phyloP scores from a whole-genome alignment of 805 yeast genomes.

The Starmerella etchellsii region DNA sequence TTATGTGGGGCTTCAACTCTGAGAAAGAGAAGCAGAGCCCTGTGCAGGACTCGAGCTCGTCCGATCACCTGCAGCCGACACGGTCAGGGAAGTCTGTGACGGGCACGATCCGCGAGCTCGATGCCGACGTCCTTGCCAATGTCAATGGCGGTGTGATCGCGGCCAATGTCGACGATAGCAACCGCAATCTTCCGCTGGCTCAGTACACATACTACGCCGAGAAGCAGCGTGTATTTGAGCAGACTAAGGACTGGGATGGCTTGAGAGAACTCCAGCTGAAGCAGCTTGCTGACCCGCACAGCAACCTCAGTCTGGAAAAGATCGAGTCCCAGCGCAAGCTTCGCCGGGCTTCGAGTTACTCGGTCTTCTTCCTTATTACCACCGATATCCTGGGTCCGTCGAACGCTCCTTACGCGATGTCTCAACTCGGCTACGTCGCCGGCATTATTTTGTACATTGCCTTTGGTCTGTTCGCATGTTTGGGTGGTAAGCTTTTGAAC shows the following conservation, averaged over 20 bases:
- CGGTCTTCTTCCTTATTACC: constrained; percentile 36
- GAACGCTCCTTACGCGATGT: constrained; percentile 35
- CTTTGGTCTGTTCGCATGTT: constrained; percentile 33
- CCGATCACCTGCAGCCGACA: too few relatives aligned
- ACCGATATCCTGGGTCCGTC: constrained; percentile 39
- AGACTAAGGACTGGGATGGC: constrained; percentile 16
- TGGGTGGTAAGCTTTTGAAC: constrained; percentile 33
- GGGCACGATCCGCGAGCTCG: constrained; percentile 9
- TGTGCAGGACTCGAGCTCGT: neutral
- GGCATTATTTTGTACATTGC: constrained; percentile 33
- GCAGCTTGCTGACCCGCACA: constrained; percentile 17
- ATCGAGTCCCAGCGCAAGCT: constrained; percentile 18
- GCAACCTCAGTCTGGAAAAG: constrained; percentile 16
- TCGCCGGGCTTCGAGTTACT: constrained; percentile 13
- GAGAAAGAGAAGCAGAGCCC: neutral
- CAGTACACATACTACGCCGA: constrained; percentile 17
- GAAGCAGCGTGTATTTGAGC: constrained; percentile 19
- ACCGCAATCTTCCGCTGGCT: constrained; percentile 15
- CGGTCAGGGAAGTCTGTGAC: neutral
- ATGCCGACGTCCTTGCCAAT: constrained; percentile 8
- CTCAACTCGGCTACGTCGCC: constrained; percentile 36
- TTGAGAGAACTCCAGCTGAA: constrained; percentile 9
- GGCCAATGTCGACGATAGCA: constrained; percentile 14
- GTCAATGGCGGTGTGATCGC: constrained; percentile 12
- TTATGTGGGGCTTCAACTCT: neutral